Base-by-base conservation (phyloP, 352 stramenopile species). In the Globisporangium paddicum region DNA sequence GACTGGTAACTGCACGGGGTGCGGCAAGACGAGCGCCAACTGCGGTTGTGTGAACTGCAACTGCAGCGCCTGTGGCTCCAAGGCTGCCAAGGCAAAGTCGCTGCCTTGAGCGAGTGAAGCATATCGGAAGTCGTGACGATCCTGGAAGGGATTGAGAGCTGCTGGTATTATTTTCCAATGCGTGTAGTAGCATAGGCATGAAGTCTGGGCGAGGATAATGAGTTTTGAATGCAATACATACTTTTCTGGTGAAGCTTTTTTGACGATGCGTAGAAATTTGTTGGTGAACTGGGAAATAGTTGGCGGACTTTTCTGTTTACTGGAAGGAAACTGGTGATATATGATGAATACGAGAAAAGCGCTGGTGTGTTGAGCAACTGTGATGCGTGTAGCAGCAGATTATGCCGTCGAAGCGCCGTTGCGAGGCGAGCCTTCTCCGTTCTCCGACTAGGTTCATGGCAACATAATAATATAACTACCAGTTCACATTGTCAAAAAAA, bases 391-490 rank as follows among this genome's bases (percentile, higher is more conserved):
- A n/a, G 37, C 37, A 18, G 6, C 16, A 18, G 14, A 5, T 28
- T 26, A 61, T 25, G 4, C 34, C 10, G 44, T 61, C 5, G 44
- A 38, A 19, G 34, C 55, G 28, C 21, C 32, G 8, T 55, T 61
- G 14, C 21, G 37, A 25, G 55, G 55, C 19, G 55, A 61, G 7
- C 28, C 28, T 6, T 42, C 41, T 4, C 30, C 42, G 5, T 16
- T 40, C 4, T 61, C 55, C 34, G 55, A 61, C 44, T 61, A 42
- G 19, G 10, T 8, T n/a, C n/a, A n/a, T n/a, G n/a, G n/a, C n/a
- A n/a, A n/a, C n/a, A n/a, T n/a, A n/a, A n/a, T n/a, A n/a, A n/a
- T n/a, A n/a, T 38, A 41, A 40, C 34, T 40, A 40, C 34, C 18
- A n/a, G n/a, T n/a, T n/a, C n/a, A n/a, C 9, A 18, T 18, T 40